A percentile compares a stretch with the other conserved stretches of the same genome.
Evolutionary conservation across 106 monocot genomes (phyloP).

Genomic region (Ottelia alismoides): DNA sequence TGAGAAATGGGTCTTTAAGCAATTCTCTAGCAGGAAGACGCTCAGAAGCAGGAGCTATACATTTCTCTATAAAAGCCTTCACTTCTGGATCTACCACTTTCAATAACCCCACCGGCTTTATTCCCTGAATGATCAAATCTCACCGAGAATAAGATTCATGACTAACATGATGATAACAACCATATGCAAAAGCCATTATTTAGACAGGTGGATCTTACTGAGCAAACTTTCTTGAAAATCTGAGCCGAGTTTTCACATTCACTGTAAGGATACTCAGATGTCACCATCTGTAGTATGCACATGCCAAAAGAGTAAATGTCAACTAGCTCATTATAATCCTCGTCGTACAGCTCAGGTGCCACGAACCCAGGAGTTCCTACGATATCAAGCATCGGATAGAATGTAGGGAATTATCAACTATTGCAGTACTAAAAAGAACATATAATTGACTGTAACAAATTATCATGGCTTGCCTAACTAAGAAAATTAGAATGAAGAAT

Average conservation of each 20-base stretch:
- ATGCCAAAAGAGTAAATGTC: conserved; percentile 79
- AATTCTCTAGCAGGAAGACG: conserved; percentile 39
- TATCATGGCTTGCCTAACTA: neutral
- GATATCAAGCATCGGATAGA: no score
- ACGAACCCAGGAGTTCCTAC: conserved; percentile 76
- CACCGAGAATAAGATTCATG: neutral
- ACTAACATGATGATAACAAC: neutral
- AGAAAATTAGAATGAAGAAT: no score
- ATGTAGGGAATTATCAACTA: no score
- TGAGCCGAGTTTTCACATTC: conserved; percentile 54
- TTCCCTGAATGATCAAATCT: conserved; percentile 34
- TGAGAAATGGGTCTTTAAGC: conserved; percentile 49
- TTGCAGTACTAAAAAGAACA: no score
- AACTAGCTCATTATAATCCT: conserved; percentile 65
- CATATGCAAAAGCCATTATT: neutral
- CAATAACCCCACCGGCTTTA: conserved; percentile 48
- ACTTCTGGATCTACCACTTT: conserved; percentile 48
- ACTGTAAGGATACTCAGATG: conserved; percentile 64
- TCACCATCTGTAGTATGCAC: conserved; percentile 75
- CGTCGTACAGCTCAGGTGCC: conserved; percentile 73
- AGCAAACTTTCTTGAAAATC: conserved; percentile 49
- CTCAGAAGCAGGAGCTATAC: conserved; percentile 33
- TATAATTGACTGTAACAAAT: conserved; percentile 1
- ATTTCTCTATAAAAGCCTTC: conserved; percentile 59
- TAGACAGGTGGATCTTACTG: conserved; percentile 19